Evolutionary conservation across 169 alveolate species (phyloP), one percentile per base, ranked within the genome.

Genomic region (Besnoitia besnoiti): DNA sequence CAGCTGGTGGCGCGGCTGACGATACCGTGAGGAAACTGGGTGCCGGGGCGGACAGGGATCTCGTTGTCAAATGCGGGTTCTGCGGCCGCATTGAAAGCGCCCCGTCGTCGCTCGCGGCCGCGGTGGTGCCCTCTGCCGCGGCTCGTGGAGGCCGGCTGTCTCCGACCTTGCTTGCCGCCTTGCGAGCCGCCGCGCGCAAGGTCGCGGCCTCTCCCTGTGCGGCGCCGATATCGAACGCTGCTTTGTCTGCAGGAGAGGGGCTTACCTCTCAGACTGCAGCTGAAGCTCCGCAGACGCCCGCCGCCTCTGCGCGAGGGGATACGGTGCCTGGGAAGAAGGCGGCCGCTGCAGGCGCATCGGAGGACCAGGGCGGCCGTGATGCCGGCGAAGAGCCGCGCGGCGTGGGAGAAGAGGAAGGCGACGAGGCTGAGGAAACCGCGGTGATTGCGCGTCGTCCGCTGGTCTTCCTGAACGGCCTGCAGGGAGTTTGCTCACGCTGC

Each of bases 331-430:
- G 88, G 51, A 44, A 33, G 82, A 37, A 10, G 37, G 89, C 50
- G 39, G 89, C 89, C 27, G 55, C 27, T 75, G 89, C 76, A 44
- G 44, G 59, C 87, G 87, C 61, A 33, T 76, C 24, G 67, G 77
- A 16, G 49, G 85, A 3, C 91, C 46, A n/a, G n/a, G 85, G 35
- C 85, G 61, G 42, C 85, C 67, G 16, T 62, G 91, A n/a, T 24
- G 49, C 40, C 39, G 47, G 92, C 19, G 87, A 67, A n/a, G 87
- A 5, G 27, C 10, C 27, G 47, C 7, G 49, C 46, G 89, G 73
- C n/a, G 80, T 14, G 21, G 39, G 46, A 67, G 80, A 30, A 61
- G 37, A 61, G 33, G 40, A 30, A n/a, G 40, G 21, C 14, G 37
- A n/a, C 77, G 5, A 30, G 30, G 40, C 37, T 37, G 21, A 30